Base-by-base conservation (phyloP, 1,284 basidiomycete species). In the Taiwanofungus camphoratus region DNA sequence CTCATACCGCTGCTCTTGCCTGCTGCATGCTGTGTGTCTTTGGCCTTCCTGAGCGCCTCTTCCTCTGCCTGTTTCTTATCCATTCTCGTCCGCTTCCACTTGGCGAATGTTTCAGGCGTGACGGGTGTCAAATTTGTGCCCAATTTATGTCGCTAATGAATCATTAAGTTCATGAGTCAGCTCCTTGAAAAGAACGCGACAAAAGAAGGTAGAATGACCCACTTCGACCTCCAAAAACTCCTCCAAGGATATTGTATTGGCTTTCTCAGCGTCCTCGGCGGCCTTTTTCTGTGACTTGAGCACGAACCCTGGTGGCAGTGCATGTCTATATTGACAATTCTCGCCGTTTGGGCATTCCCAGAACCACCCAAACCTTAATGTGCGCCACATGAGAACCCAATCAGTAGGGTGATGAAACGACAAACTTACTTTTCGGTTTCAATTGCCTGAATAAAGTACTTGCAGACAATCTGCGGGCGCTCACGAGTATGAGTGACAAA, bases 201-300 rank as follows among this genome's bases (percentile, higher is more conserved):
- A 16, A 33, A 15, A 38, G 19, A 44, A 41, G 18, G 26, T 1
- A 48, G 41, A 23, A 43, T 31, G 36, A 57, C 74, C 50, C 57
- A 92, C 92, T 78, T 97, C 93, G 39, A 91, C 90, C 70, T 99
- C 95, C 46, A 99, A 65, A 71, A 99, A 99, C 55, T 99, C 96
- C 63, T 99, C 95, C 41, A 99, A 60, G 49, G 88, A 92, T 61
- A 99, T 98, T 41, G 77, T 73, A 54, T 92, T 89, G 34, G 87
- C 88, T 65, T 93, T 94, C 27, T 87, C 87, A 1, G 88, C 87
- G 16, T 90, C 89, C 27, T 86, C 88, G 27, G 77, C 68, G 1
- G 88, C 87, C 62, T 93, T 93, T 67, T 77, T 86, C 64, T 96
- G 89, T 4, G 91, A 88, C 64, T 90, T 95, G 55, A 97, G 79